Conservation (phyloP, 1,284 basidiomycete species). For the Ustilago hordei region DNA sequence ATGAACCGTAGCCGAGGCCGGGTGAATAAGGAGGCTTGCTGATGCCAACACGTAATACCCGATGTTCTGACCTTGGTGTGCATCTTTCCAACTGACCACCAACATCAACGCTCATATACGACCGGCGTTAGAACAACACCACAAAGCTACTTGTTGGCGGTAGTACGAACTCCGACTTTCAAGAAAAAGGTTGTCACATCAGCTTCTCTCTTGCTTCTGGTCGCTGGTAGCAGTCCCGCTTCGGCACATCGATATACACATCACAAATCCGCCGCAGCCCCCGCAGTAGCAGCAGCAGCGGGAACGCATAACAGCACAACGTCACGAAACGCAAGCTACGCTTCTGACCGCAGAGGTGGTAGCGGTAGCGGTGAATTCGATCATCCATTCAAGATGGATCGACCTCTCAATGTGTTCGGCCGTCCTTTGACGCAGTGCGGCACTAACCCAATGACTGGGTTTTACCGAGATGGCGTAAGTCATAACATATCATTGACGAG, state of each 20-base stretch:
- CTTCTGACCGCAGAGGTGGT: slow-evolving; percentile 9
- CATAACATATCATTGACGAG: too few species aligned
- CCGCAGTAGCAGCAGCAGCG: neutral
- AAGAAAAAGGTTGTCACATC: slow-evolving; percentile 9
- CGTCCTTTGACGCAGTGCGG: slow-evolving; percentile 48
- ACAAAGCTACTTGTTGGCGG: slow-evolving; percentile 20
- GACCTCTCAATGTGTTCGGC: slow-evolving; percentile 54
- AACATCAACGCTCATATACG: slow-evolving; percentile 1
- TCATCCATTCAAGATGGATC: slow-evolving; percentile 52
- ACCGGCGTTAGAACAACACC: neutral
- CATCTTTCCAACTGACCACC: neutral
- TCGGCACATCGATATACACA: slow-evolving; percentile 13
- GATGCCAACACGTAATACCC: neutral
- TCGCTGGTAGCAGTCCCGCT: slow-evolving; percentile 5
- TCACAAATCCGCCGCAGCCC: slow-evolving; percentile 16
- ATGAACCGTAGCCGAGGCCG: neutral
- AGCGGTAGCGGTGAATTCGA: slow-evolving; percentile 7
- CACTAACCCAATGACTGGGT: slow-evolving; percentile 55
- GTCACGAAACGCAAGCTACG: slow-evolving; percentile 37
- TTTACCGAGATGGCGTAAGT: slow-evolving; percentile 56
- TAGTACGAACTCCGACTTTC: slow-evolving; percentile 5
- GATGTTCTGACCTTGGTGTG: neutral
- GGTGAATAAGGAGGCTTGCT: slow-evolving; percentile 8
- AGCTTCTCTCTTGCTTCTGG: slow-evolving; percentile 25
- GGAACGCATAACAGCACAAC: slow-evolving; percentile 16